Evolutionary conservation across 1,284 basidiomycete genomes (phyloP).

Genomic region (Cryptococcus sp.): DNA sequence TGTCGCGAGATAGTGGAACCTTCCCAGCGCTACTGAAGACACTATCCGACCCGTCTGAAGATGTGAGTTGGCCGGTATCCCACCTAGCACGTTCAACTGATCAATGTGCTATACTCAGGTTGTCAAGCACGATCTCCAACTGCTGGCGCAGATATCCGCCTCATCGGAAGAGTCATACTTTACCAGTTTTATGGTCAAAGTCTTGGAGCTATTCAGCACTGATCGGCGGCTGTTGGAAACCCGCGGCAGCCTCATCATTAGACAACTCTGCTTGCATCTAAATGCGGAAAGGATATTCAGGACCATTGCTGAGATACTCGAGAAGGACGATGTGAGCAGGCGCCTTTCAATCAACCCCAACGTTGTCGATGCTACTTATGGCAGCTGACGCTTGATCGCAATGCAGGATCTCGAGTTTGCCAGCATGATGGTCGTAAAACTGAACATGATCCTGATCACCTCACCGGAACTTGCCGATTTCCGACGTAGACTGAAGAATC

Average conservation of each 20-base stretch:
- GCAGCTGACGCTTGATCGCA: neutral
- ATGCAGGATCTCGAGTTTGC: conserved; percentile 90
- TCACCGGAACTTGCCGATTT: conserved; percentile 94
- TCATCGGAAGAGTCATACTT: conserved; percentile 95
- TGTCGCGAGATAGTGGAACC: conserved; percentile 94
- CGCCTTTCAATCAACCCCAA: too few relatives aligned
- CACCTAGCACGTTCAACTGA: conserved; percentile 2
- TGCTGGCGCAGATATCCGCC: conserved; percentile 90
- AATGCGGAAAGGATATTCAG: conserved; percentile 95
- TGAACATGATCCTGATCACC: conserved; percentile 95
- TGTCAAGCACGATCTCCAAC: conserved; percentile 91
- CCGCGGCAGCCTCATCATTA: conserved; percentile 91
- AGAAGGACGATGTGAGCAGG: conserved; percentile 86
- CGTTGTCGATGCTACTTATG: too few relatives aligned
- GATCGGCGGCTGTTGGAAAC: conserved; percentile 88
- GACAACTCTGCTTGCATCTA: conserved; percentile 90
- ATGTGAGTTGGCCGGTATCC: conserved; percentile 57
- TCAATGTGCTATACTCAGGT: conserved; percentile 58
- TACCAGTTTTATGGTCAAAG: conserved; percentile 90
- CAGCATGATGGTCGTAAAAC: conserved; percentile 93
- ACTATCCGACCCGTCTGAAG: conserved; percentile 93
- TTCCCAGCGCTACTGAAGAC: conserved; percentile 95
- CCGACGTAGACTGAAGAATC: conserved; percentile 83
- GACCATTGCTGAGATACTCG: conserved; percentile 93
- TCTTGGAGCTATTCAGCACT: conserved; percentile 92